A percentile compares a stretch with the other conserved stretches of the same genome.
Evolutionary conservation across 495 filamentous ascomycete genomes (phyloP).

Genomic region (Lindgomyces ingoldianus): DNA sequence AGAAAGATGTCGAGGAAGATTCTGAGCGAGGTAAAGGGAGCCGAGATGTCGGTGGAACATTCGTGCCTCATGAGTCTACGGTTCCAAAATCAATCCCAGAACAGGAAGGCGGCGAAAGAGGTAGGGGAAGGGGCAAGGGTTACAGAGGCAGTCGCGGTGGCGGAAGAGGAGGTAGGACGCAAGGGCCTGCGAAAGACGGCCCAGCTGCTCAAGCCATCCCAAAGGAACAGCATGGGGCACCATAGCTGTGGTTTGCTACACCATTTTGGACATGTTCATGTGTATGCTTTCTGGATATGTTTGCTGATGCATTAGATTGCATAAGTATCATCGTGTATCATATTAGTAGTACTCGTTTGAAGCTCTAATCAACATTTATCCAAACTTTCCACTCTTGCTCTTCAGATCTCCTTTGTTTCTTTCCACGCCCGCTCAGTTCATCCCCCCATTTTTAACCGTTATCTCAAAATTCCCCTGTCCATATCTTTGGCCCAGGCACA

Average conservation of each 20-base stretch:
- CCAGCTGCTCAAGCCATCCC: not conserved
- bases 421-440: too few species aligned
- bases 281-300: not conserved
- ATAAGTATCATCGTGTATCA: not conserved
- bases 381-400: not conserved
- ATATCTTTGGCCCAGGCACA: not conserved
- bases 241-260: too few species aligned
- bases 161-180: conserved; percentile 19
- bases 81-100: conserved; percentile 4
- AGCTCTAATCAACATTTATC: not conserved
- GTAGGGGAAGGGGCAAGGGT: conserved; percentile 8
- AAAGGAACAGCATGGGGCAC: not conserved
- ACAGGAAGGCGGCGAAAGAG: conserved; percentile 1
- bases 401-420: not conserved
- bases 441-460: too few species aligned
- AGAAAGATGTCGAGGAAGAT: conserved; percentile 22
- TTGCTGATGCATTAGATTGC: not conserved
- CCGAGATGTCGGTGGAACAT: conserved; percentile 6
- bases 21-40: conserved; percentile 17
- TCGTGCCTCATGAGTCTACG: conserved; percentile 5
- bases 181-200: conserved; percentile 10
- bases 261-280: too few species aligned
- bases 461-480: not conserved
- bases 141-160: conserved; percentile 17
- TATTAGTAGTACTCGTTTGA: not conserved